These are phyloP conservation scores for Raffaelea ambrosiae DNA, from an alignment of 2,329 filamentous ascomycete species.

Conservation along the genomic window DNA sequence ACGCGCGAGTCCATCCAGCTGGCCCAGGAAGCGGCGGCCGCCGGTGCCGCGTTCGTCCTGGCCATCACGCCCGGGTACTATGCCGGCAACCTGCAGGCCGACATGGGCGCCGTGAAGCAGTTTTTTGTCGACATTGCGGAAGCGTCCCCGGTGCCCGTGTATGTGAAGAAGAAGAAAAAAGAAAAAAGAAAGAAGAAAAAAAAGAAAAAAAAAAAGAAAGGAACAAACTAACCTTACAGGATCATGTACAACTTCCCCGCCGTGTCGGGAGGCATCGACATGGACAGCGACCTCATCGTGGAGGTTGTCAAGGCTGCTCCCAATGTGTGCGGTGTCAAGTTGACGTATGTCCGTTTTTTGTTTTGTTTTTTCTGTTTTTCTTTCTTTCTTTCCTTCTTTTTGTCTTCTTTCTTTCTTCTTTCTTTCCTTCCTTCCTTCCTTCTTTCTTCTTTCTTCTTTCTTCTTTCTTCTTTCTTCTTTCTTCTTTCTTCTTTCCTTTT, in stretches of 20 bases:
- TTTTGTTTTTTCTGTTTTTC: background rate
- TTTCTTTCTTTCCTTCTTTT: background rate
- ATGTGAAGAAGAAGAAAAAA: background rate
- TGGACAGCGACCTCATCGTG: slow-evolving; percentile 15
- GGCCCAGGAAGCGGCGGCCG: slow-evolving; percentile 25
- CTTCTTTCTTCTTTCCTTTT: background rate
- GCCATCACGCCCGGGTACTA: slow-evolving; percentile 31
- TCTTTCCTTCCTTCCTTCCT: background rate
- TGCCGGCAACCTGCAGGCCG: slow-evolving; percentile 24
- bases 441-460: background rate
- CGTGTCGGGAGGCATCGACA: slow-evolving; percentile 14
- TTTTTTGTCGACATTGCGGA: slow-evolving; percentile 16
- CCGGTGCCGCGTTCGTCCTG: slow-evolving; percentile 29
- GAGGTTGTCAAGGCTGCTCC: slow-evolving; percentile 12
- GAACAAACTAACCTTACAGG: slow-evolving; percentile 6
- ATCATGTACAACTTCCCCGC: slow-evolving; percentile 18
- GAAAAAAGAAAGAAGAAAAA: too few species aligned
- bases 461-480: background rate
- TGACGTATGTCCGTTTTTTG: background rate
- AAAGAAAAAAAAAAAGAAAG: too few species aligned
- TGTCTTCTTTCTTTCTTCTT: background rate
- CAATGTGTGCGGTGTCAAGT: background rate
- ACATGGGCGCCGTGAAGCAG: slow-evolving; percentile 12
- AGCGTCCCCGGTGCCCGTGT: slow-evolving; percentile 15
- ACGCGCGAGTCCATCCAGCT: slow-evolving; percentile 25